Conservation (phyloP, 2,329 filamentous ascomycete genomes). For the Harringtonia lauricola region DNA sequence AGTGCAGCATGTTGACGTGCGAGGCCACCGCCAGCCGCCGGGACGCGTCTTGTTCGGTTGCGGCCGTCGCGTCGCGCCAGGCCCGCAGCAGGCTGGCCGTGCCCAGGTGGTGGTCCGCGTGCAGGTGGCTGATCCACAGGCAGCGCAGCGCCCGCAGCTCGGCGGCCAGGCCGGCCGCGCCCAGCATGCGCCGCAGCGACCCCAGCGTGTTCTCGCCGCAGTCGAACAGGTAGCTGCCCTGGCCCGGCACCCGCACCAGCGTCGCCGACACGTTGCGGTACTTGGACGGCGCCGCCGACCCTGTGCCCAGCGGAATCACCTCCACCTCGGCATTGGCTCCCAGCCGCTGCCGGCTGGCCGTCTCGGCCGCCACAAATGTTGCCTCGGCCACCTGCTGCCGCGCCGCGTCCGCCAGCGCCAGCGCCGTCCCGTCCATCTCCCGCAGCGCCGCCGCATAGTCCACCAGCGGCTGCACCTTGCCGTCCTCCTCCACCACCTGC, state of each 20-base stretch:
- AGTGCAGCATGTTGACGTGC: conserved; percentile 58
- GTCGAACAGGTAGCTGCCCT: conserved; percentile 85
- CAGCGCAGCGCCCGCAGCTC: conserved; percentile 68
- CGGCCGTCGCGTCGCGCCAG: conserved; percentile 53
- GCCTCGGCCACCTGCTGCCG: conserved; percentile 27
- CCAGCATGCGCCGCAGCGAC: conserved; percentile 67
- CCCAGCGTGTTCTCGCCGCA: conserved; percentile 88
- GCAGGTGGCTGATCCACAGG: conserved; percentile 90
- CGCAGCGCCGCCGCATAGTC: conserved; percentile 30
- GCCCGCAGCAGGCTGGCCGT: conserved; percentile 69
- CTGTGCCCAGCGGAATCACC: conserved; percentile 80
- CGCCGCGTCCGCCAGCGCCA: conserved; percentile 40
- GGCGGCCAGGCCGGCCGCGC: conserved; percentile 50
- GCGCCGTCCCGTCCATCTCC: conserved; percentile 29
- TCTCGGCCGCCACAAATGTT: conserved; percentile 36
- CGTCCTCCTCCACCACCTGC: conserved; percentile 31
- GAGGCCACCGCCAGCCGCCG: conserved; percentile 54
- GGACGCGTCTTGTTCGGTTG: conserved; percentile 27
- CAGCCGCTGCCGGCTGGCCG: conserved; percentile 32
- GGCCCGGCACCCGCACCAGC: conserved; percentile 69
- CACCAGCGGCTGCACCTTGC: conserved; percentile 36
- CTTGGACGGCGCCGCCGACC: conserved; percentile 80
- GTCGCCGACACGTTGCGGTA: conserved; percentile 93
- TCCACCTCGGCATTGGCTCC: conserved; percentile 49
- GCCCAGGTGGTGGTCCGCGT: conserved; percentile 93